Base-by-base conservation (phyloP, 2,329 filamentous ascomycete species). In the Diaporthe sp. region DNA sequence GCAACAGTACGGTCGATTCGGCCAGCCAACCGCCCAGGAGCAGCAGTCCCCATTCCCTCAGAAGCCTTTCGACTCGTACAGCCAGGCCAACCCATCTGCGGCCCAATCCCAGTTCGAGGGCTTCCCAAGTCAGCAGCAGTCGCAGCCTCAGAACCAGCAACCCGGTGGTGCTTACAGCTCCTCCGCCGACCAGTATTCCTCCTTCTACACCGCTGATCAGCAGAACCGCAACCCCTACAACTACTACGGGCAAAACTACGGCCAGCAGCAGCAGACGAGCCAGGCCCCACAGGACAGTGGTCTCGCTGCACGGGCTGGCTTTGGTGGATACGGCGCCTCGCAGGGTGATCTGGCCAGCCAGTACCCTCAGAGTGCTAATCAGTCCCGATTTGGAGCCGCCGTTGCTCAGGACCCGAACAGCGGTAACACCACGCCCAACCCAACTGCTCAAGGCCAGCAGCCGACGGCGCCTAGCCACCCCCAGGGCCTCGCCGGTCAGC, bases 391-490 rank as follows among this genome's bases (percentile, higher is more conserved):
- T 60, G 88, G 89, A 42, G 87, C 86, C 78, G 87, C 88, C 42
- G 86, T 89, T 76, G 88, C 91, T 77, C 95, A 98, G 73, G 90
- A 91, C 77, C 94, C 95, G 81, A 95, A 93, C 86, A 98, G 95
- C 83, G 96, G 95, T 60, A 94, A 97, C 84, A 96, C 94, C 80
- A 98, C 96, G 3, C 96, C 96, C 49, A 97, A 97, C 86, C 95
- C 96, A 39, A 89, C 93, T 55, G 85, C 86, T 15, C 90, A 90
- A 81, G 86, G 85, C 62, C 90, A 90, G 80, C 77, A 81, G 79
- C 79, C 82, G 74, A 53, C 82, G 79, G 76, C 76, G 73, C 78
- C 81, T 44, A 78, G 75, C 72, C 84, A 84, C 77, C 80, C 82
- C 2, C 85, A 87, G 76, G 81, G 84, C 3, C 84, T 84, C 73